Evolutionary conservation across 148 eudicot species (phyloP).

Genomic region (Limonium bicolor): DNA sequence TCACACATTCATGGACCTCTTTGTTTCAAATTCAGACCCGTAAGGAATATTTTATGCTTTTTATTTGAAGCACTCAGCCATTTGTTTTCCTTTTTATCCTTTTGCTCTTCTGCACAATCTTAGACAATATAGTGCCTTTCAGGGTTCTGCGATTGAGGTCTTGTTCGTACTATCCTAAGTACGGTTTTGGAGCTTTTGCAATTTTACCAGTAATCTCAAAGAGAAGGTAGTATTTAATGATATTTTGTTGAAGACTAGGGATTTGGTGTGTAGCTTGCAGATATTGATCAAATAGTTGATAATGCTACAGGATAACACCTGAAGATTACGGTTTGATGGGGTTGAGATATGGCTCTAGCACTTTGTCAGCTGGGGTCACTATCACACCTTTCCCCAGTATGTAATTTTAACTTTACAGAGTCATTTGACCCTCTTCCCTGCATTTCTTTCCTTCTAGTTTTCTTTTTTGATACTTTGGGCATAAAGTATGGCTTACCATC

Average conservation of each 20-base stretch:
- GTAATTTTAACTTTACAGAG: constrained; percentile 12
- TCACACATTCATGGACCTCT: constrained; percentile 78
- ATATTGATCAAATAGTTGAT: background rate
- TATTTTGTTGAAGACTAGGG: too few species aligned
- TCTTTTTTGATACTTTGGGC: too few species aligned
- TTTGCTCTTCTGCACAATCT: background rate
- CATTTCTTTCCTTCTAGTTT: too few species aligned
- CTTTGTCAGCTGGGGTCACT: constrained; percentile 68
- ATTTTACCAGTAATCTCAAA: constrained; percentile 58
- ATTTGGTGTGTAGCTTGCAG: too few species aligned
- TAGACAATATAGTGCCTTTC: too few species aligned
- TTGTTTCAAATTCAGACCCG: constrained; percentile 75
- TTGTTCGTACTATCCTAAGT: constrained; percentile 72
- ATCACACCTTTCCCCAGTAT: constrained; percentile 54
- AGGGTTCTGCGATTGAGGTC: constrained; percentile 73
- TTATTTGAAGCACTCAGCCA: background rate
- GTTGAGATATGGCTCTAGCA: constrained; percentile 72
- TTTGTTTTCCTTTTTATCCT: background rate
- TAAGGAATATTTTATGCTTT: constrained; percentile 23
- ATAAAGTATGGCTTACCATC: too few species aligned
- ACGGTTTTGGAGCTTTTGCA: constrained; percentile 84
- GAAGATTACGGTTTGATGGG: constrained; percentile 83
- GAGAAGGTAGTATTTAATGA: constrained; percentile 33
- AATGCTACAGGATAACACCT: constrained; percentile 32
- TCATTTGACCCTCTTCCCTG: too few species aligned